Percentiles rank a stretch among this genome's conserved stretches.
Conservation (phyloP, 441 rosid genomes). For the Corymbia calophylla region DNA sequence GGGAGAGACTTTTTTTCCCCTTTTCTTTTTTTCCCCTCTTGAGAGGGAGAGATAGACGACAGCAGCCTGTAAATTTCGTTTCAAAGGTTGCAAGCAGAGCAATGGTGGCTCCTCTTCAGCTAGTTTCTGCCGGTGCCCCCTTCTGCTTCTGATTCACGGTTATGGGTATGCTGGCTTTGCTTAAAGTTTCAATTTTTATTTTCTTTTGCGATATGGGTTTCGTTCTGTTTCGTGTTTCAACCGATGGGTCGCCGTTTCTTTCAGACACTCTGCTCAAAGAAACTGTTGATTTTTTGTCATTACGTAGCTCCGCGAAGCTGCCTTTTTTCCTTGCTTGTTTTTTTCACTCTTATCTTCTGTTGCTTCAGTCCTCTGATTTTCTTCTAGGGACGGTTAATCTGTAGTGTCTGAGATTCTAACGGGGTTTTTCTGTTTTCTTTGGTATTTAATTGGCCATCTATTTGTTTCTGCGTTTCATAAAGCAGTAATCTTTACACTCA, state of each 20-base stretch:
- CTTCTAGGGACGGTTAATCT: background rate
- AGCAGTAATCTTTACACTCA: background rate
- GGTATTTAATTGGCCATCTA: background rate
- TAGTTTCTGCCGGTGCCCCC: background rate
- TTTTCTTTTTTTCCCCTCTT: background rate
- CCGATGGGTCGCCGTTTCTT: background rate
- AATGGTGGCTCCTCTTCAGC: background rate
- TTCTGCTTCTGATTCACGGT: constrained; percentile 21
- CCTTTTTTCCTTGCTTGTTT: background rate
- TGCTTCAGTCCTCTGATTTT: background rate
- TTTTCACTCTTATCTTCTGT: background rate
- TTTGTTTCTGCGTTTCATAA: background rate
- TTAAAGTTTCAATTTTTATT: background rate
- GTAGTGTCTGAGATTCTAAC: background rate
- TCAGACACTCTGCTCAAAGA: background rate
- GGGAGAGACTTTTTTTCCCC: background rate
- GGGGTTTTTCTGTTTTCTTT: background rate
- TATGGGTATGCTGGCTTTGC: constrained; percentile 23
- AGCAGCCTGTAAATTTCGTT: background rate
- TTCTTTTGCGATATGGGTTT: background rate
- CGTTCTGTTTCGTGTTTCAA: background rate
- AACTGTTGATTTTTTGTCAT: background rate
- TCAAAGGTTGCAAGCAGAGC: background rate
- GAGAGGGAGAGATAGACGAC: background rate
- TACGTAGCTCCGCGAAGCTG: background rate